Conservation (phyloP, 495 filamentous ascomycete species). For the Penicillium cataractarum region DNA sequence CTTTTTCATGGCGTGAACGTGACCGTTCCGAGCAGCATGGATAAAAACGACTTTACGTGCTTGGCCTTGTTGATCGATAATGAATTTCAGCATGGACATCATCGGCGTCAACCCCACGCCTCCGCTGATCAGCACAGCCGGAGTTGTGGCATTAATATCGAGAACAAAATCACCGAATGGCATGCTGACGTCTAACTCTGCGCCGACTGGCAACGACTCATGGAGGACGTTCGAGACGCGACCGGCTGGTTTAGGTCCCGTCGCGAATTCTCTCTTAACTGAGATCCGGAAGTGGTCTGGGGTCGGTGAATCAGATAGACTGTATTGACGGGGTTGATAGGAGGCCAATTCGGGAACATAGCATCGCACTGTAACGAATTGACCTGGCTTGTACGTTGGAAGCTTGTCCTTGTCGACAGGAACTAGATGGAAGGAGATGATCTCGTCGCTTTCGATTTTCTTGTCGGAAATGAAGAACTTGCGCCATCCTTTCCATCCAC, state of each 20-base stretch:
- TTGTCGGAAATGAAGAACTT: constrained; percentile 63
- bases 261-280: constrained; percentile 60
- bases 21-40: constrained; percentile 34
- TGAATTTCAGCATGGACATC: constrained; percentile 60
- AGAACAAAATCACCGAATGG: constrained; percentile 67
- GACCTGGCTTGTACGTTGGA: constrained; percentile 61
- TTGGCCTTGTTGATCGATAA: constrained; percentile 16
- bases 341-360: constrained; percentile 56
- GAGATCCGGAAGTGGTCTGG: constrained; percentile 62
- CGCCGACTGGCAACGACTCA: constrained; percentile 52
- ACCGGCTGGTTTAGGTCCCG: constrained; percentile 42
- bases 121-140: constrained; percentile 62
- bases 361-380: constrained; percentile 62
- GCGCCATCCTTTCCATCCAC: constrained; percentile 60
- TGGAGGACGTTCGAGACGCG: constrained; percentile 65
- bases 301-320: constrained; percentile 57
- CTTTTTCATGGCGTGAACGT: constrained; percentile 54
- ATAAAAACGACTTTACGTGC: constrained; percentile 32
- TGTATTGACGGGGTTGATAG: constrained; percentile 65
- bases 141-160: constrained; percentile 35
- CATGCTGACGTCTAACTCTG: constrained; percentile 57
- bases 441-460: constrained; percentile 57
- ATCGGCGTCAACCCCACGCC: constrained; percentile 67
- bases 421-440: constrained; percentile 64
- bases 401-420: constrained; percentile 57